phyloP scores from a whole-genome alignment of 441 rosid genomes.

The Melastoma candidum region DNA sequence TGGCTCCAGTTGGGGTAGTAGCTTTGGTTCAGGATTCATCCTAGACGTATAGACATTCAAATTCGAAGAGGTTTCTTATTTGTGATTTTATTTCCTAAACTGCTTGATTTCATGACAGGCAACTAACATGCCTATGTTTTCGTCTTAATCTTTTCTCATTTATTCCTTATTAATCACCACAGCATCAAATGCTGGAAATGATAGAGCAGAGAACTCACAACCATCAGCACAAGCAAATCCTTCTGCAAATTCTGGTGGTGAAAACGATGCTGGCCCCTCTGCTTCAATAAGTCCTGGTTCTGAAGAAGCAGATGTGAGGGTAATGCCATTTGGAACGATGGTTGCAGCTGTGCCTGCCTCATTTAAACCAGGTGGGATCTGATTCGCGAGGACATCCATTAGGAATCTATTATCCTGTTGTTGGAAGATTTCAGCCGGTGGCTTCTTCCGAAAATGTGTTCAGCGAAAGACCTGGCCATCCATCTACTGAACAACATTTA shows the following conservation, averaged over 20 bases:
- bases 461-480: conserved; percentile 29
- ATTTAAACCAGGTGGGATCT: conserved; percentile 35
- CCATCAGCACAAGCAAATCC: conserved; percentile 31
- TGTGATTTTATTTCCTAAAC: conserved; percentile 1
- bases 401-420: conserved; percentile 41
- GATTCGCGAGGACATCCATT: conserved; percentile 39
- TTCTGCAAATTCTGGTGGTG: conserved; percentile 26
- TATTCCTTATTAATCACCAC: conserved; percentile 33
- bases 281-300: conserved; percentile 31
- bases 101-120: not conserved
- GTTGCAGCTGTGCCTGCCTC: conserved; percentile 54
- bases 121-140: not conserved
- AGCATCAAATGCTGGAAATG: conserved; percentile 30
- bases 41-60: conserved; percentile 71
- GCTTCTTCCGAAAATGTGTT: conserved; percentile 28
- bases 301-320: conserved; percentile 54
- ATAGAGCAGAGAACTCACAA: conserved; percentile 27
- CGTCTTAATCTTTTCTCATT: conserved; percentile 1
- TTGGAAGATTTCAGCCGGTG: conserved; percentile 44
- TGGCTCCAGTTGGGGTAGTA: conserved; percentile 40
- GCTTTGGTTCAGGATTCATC: conserved; percentile 43
- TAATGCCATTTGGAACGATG: conserved; percentile 58
- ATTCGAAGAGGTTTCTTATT: conserved; percentile 45
- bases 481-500: conserved; percentile 26
- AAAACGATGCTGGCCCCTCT: conserved; percentile 26